These are phyloP conservation scores for Verticillium klebahnii DNA, from an alignment of 2,329 filamentous ascomycete species.

Conservation along the genomic window DNA sequence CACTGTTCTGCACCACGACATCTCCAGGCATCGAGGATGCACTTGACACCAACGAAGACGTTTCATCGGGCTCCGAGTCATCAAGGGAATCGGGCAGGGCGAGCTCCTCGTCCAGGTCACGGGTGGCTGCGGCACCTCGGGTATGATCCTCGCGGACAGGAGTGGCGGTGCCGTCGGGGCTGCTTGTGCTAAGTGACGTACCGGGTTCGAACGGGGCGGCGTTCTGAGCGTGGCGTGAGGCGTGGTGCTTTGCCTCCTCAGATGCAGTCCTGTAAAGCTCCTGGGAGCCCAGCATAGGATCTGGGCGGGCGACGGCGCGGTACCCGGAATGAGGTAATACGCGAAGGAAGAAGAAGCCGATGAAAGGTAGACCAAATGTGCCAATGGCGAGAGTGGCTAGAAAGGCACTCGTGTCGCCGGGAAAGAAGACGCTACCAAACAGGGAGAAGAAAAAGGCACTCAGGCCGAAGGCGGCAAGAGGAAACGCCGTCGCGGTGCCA, in stretches of 20 bases:
- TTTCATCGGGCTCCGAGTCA: constrained; percentile 60
- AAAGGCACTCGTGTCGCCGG: constrained; percentile 77
- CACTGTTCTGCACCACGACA: constrained; percentile 51
- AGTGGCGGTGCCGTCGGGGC: constrained; percentile 4
- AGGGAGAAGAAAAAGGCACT: constrained; percentile 96
- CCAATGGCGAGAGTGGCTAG: constrained; percentile 75
- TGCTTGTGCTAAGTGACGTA: constrained; percentile 44
- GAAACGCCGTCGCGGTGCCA: constrained; percentile 91
- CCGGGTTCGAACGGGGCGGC: constrained; percentile 53
- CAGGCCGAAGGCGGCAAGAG: constrained; percentile 85
- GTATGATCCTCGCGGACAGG: constrained; percentile 4
- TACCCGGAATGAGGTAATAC: constrained; percentile 63
- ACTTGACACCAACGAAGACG: constrained; percentile 73
- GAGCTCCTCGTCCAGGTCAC: constrained; percentile 8
- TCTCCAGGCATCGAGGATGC: constrained; percentile 48
- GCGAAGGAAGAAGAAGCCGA: constrained; percentile 80
- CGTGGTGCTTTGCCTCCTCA: constrained; percentile 33
- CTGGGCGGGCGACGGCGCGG: constrained; percentile 43
- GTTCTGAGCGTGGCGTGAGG: constrained; percentile 31
- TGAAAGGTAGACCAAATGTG: constrained; percentile 69
- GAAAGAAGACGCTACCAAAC: constrained; percentile 71
- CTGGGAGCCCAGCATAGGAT: constrained; percentile 20
- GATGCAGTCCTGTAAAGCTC: constrained; percentile 36
- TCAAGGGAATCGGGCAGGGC: constrained; percentile 20
- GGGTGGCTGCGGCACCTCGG: constrained; percentile 16